Evolutionary conservation across 345 rosid genomes (phyloP).

Genomic region (Psidium guajava): DNA sequence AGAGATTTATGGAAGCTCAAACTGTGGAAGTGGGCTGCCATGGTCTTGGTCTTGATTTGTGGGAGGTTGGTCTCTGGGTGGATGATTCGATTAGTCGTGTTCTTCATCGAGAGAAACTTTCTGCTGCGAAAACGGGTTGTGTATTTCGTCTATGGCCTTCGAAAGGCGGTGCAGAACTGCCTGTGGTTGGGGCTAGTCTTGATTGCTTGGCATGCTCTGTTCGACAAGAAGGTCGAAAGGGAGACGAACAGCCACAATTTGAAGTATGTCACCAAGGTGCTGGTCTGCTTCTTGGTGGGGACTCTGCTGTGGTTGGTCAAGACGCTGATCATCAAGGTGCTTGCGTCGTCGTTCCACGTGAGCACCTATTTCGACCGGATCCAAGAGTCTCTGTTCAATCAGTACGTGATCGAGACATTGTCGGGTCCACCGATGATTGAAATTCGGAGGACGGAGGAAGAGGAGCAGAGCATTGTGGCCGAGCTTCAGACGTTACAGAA

Average conservation of each 20-base stretch:
- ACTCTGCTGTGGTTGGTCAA: constrained; percentile 72
- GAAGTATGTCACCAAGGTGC: constrained; percentile 41
- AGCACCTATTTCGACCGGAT: constrained; percentile 90
- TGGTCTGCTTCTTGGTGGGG: constrained; percentile 61
- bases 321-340: constrained; percentile 77
- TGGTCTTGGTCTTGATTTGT: constrained; percentile 67
- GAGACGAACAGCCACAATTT: constrained; percentile 22
- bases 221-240: constrained; percentile 51
- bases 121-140: constrained; percentile 63
- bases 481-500: constrained; percentile 30
- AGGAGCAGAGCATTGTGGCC: constrained; percentile 27
- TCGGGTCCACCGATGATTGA: constrained; percentile 70
- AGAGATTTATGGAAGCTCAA: constrained; percentile 33
- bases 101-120: constrained; percentile 64
- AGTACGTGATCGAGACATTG: constrained; percentile 65
- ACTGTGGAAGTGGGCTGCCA: constrained; percentile 88
- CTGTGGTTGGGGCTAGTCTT: constrained; percentile 80
- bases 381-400: constrained; percentile 75
- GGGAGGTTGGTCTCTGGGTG: constrained; percentile 84
- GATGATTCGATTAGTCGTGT: constrained; percentile 57
- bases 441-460: constrained; percentile 35
- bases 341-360: constrained; percentile 83
- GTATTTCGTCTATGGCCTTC: constrained; percentile 80
- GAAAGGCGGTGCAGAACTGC: constrained; percentile 76
- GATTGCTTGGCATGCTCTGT: constrained; percentile 69